phyloP scores from a whole-genome alignment of 768 basidiomycete genomes.

The Tulasnella sp. region DNA sequence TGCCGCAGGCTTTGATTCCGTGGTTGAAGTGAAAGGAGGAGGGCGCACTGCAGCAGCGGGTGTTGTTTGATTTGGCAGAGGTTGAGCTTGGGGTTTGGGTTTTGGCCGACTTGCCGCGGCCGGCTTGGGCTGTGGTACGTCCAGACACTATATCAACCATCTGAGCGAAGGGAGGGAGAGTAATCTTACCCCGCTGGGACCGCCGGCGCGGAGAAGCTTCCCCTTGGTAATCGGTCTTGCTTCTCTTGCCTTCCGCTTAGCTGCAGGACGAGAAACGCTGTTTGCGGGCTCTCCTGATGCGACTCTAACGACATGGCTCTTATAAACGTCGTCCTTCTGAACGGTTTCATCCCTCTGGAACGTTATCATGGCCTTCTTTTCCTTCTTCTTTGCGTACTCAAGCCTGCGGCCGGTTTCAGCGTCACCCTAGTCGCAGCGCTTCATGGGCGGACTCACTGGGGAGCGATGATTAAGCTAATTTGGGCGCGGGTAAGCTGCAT shows the following conservation, averaged over 20 bases:
- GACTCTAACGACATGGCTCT: constrained; percentile 89
- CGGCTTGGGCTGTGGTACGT: constrained; percentile 29
- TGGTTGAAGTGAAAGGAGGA: constrained; percentile 32
- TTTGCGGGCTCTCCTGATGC: constrained; percentile 82
- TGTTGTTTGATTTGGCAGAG: constrained; percentile 39
- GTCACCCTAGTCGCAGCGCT: background rate
- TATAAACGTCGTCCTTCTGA: constrained; percentile 79
- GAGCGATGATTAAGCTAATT: constrained; percentile 70
- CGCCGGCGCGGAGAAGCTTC: constrained; percentile 75
- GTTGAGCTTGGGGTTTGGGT: constrained; percentile 40
- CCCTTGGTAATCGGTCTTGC: constrained; percentile 85
- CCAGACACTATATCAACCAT: constrained; percentile 39
- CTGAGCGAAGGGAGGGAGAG: constrained; percentile 9
- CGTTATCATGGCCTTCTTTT: constrained; percentile 79
- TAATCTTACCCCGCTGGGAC: constrained; percentile 49
- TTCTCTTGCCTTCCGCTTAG: constrained; percentile 85
- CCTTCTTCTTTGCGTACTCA: constrained; percentile 95
- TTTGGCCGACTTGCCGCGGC: constrained; percentile 41
- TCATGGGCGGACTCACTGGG: constrained; percentile 59
- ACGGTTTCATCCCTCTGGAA: constrained; percentile 89
- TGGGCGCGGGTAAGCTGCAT: constrained; percentile 78
- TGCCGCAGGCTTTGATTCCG: constrained; percentile 40
- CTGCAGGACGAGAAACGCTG: constrained; percentile 80
- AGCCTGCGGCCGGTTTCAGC: constrained; percentile 53
- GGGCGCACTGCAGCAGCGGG: constrained; percentile 41